These are phyloP conservation scores for Hypomyces rosellus DNA, from an alignment of 2,329 filamentous ascomycete species.

Conservation along the genomic window DNA sequence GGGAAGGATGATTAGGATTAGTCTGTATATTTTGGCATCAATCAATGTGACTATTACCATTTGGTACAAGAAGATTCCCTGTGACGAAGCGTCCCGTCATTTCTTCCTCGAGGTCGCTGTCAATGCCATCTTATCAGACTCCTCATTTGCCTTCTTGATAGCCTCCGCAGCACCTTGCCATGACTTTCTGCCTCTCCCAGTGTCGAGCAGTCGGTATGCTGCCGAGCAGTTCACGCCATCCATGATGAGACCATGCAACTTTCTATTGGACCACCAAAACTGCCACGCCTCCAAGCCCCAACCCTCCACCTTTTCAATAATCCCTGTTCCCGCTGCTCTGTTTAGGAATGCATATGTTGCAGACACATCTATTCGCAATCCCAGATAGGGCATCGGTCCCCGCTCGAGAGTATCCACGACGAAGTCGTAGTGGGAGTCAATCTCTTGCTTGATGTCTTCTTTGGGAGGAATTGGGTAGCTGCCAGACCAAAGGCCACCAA, in stretches of 20 bases:
- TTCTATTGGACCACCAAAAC: constrained; percentile 36
- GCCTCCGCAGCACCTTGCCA: constrained; percentile 32
- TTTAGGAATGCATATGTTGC: constrained; percentile 32
- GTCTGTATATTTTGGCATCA: no score
- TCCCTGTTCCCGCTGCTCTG: constrained; percentile 35
- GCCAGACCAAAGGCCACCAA: constrained; percentile 23
- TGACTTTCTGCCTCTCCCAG: constrained; percentile 29
- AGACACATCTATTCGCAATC: constrained; percentile 17
- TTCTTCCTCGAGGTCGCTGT: no score
- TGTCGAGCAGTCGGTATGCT: constrained; percentile 36
- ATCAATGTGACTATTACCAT: no score
- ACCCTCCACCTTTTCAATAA: constrained; percentile 31
- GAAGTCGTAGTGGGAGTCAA: constrained; percentile 23
- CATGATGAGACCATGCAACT: constrained; percentile 35
- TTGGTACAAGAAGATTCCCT: no score
- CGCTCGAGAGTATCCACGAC: constrained; percentile 16
- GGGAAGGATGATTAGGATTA: no score
- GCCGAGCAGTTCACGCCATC: constrained; percentile 32
- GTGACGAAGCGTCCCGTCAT: no score
- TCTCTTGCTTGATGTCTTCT: constrained; percentile 20
- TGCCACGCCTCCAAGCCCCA: constrained; percentile 36
- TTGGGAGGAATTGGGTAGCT: constrained; percentile 15
- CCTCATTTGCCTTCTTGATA: constrained; percentile 24
- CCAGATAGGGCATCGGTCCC: constrained; percentile 21
- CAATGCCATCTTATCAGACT: constrained; percentile 13